Evolutionary conservation across 345 rosid genomes (phyloP).

Genomic region (Aurinia saxatilis): DNA sequence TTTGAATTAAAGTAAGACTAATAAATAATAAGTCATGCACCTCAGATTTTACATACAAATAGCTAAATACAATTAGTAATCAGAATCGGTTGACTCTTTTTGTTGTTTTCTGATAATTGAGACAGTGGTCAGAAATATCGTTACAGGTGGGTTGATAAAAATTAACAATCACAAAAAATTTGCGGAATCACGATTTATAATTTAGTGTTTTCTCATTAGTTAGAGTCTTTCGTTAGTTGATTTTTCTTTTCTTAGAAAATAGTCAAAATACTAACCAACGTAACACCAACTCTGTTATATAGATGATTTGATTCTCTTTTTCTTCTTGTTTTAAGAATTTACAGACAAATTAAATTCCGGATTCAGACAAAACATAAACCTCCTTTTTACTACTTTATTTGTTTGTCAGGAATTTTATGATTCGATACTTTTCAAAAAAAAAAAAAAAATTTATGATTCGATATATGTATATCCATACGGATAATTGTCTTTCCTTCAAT

Average conservation of each 20-base stretch:
- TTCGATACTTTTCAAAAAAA: conserved; percentile 6
- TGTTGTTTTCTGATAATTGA: conserved; percentile 25
- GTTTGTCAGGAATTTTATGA: no score
- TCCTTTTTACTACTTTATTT: neutral
- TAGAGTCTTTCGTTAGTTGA: no score
- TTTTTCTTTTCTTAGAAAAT: no score
- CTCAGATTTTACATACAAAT: conserved; percentile 11
- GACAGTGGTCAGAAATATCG: conserved; percentile 1
- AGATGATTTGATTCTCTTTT: no score
- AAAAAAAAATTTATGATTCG: no score
- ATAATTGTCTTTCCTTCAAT: conserved; percentile 8
- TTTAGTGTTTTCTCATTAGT: no score
- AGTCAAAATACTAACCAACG: no score
- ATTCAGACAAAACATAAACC: neutral
- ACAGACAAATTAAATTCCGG: no score
- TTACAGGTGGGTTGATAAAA: neutral
- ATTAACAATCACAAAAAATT: no score
- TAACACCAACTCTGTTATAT: no score
- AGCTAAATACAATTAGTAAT: neutral
- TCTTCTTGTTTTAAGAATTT: no score
- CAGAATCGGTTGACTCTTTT: conserved; percentile 22
- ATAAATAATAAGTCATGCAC: conserved; percentile 3
- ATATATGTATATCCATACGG: conserved; percentile 3
- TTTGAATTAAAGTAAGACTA: conserved; percentile 6
- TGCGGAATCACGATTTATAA: no score